Base-by-base conservation (phyloP, 495 filamentous ascomycete genomes). In the Talaromyces trachyspermus region DNA sequence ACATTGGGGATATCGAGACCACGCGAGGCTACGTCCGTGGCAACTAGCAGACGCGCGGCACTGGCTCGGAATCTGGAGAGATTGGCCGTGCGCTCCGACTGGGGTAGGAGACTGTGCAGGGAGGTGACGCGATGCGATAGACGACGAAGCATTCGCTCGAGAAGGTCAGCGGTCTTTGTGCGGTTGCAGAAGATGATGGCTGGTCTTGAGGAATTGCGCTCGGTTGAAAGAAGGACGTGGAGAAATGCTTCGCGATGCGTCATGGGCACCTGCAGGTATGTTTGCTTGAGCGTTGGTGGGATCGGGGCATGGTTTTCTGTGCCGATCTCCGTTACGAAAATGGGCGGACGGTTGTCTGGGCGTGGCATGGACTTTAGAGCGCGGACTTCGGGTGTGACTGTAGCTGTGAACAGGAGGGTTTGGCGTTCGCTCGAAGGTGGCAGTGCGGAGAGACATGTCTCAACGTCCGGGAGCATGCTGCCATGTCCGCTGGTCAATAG, bases 1-100 rank as follows among this genome's bases (percentile, higher is more conserved):
- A 97, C 94, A 49, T 84, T 84, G 0, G 90, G 94, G 48, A 99
- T 95, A 72, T 99, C 92, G 8, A 99, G 77, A 76, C 92, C 92
- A 57, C 92, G 76, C n/a, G 87, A 83, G 1, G 92, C 92, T 11
- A 99, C 91, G 61, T 99, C 94, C 0, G 92, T 97, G 2, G 94
- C 94, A 8, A 99, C 83, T 3, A 99, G 73, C 44, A 99, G 80
- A 5, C 92, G 77, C 10, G 92, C 91, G 0, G 89, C 91, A n/a
- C 78, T 76, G 6, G 92, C 94, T 12, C 92, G 83, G 72, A 97
- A 99, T 15, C 89, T 80, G 2, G 81, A 90, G 0, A 99, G 78
- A 52, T 96, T 96, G 36, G 86, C 76, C 32, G 80, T 86, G 11
- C 92, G 79, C 55, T 95, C 80, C 3, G 80, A 74, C 56, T 97